These are phyloP conservation scores for Candida tibetensis DNA, from an alignment of 805 yeast genomes.

Conservation along the genomic window DNA sequence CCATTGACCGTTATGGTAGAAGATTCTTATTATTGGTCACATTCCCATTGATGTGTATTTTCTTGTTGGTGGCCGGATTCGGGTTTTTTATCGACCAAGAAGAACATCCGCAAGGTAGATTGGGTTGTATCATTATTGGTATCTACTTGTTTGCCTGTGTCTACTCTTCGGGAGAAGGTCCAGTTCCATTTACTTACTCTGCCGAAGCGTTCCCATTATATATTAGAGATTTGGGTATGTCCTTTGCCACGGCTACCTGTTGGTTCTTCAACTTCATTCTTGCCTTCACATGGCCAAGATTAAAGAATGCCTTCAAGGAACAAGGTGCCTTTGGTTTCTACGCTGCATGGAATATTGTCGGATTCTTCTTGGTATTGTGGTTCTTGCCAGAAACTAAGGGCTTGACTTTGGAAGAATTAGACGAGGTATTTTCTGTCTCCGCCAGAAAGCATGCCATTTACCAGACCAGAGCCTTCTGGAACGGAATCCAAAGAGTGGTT, in stretches of 20 bases:
- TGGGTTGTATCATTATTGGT: constrained; percentile 69
- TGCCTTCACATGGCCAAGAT: constrained; percentile 77
- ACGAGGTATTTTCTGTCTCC: constrained; percentile 68
- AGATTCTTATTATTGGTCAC: constrained; percentile 55
- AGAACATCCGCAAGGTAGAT: constrained; percentile 44
- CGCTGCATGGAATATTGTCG: constrained; percentile 78
- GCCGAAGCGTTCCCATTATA: constrained; percentile 83
- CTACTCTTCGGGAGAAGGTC: constrained; percentile 85
- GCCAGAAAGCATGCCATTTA: constrained; percentile 50
- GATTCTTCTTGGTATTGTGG: constrained; percentile 68
- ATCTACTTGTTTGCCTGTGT: constrained; percentile 70
- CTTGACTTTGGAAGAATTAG: constrained; percentile 72
- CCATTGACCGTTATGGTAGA: constrained; percentile 78
- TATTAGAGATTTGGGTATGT: constrained; percentile 78
- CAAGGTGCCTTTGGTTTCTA: constrained; percentile 89
- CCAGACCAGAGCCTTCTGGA: constrained; percentile 31
- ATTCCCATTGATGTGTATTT: constrained; percentile 61
- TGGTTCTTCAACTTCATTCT: constrained; percentile 72
- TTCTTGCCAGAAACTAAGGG: constrained; percentile 72
- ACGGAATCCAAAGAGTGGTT: constrained; percentile 46
- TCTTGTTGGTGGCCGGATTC: constrained; percentile 61
- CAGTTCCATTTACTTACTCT: constrained; percentile 84
- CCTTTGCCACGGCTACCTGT: constrained; percentile 73
- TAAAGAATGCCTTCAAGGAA: constrained; percentile 62
- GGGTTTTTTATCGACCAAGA: constrained; percentile 65